Evolutionary conservation across 768 basidiomycete genomes (phyloP).

Genomic region (Pilatotrama ljubarskyi): DNA sequence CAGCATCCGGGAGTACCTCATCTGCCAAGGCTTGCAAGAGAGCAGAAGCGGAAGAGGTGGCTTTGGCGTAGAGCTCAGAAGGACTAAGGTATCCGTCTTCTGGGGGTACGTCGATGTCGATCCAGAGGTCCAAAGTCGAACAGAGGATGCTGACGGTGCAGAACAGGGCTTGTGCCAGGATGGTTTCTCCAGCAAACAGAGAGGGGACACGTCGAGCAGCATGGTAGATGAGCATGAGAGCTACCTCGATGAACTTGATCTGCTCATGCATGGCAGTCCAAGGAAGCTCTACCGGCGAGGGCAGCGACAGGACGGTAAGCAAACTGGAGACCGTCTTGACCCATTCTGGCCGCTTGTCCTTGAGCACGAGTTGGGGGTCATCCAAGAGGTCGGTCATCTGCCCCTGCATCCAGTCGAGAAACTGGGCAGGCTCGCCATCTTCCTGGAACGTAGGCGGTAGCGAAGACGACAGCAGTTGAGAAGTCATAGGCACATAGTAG

Average conservation of each 20-base stretch:
- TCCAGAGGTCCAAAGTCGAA: slow-evolving; percentile 59
- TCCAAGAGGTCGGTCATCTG: slow-evolving; percentile 15
- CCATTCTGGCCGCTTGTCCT: slow-evolving; percentile 7
- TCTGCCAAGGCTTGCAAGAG: slow-evolving; percentile 52
- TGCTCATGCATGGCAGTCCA: slow-evolving; percentile 62
- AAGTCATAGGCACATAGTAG: slow-evolving; percentile 9
- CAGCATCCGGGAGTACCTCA: slow-evolving; percentile 24
- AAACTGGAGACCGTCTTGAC: slow-evolving; percentile 30
- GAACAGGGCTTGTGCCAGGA: slow-evolving; percentile 51
- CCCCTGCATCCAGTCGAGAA: slow-evolving; percentile 19
- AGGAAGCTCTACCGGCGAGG: slow-evolving; percentile 47
- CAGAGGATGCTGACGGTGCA: slow-evolving; percentile 54
- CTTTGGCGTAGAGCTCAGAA: slow-evolving; percentile 46
- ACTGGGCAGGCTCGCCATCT: slow-evolving; percentile 15
- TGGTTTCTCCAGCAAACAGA: slow-evolving; percentile 47
- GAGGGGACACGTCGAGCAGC: slow-evolving; percentile 47
- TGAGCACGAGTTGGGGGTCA: neutral
- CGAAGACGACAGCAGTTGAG: slow-evolving; percentile 15
- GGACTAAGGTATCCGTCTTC: slow-evolving; percentile 48
- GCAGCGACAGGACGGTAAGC: slow-evolving; percentile 50
- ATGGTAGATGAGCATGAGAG: slow-evolving; percentile 55
- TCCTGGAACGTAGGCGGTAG: slow-evolving; percentile 26
- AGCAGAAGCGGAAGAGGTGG: slow-evolving; percentile 43
- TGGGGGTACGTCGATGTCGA: slow-evolving; percentile 43
- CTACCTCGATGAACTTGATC: slow-evolving; percentile 52